Evolutionary conservation across 148 eudicot genomes (phyloP).

Genomic region (Rhododendron ferrugineum): DNA sequence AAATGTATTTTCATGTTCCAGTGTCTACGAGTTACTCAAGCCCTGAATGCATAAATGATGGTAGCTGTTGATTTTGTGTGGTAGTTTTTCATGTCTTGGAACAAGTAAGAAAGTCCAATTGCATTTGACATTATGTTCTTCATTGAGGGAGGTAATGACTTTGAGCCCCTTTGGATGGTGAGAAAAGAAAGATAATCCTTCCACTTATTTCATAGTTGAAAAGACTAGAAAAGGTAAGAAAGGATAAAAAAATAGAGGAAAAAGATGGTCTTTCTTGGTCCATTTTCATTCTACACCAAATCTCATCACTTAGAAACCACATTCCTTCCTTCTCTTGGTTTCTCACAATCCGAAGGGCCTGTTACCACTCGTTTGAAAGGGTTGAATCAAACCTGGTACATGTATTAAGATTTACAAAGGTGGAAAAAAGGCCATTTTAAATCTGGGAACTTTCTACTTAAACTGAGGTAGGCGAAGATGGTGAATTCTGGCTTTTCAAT

Average conservation of each 20-base stretch:
- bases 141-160: not conserved
- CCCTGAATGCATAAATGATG: not conserved
- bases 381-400: not conserved
- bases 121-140: not conserved
- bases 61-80: not conserved
- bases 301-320: not conserved
- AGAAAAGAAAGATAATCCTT: not conserved
- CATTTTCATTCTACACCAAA: not conserved
- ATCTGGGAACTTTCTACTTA: not conserved
- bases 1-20: not conserved
- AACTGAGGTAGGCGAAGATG: not conserved
- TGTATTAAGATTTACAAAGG: not conserved
- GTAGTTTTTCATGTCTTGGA: not conserved
- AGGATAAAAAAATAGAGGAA: not conserved
- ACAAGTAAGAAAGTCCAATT: not conserved
- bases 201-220: not conserved
- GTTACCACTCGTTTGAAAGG: not conserved
- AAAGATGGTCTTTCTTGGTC: not conserved
- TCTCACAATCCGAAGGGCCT: not conserved
- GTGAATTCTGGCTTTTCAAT: not conserved
- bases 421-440: not conserved
- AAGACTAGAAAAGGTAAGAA: not conserved
- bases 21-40: not conserved
- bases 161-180: not conserved
- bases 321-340: not conserved